Evolutionary conservation across 352 stramenopile species (phyloP).

Genomic region (Pythium diclinum): DNA sequence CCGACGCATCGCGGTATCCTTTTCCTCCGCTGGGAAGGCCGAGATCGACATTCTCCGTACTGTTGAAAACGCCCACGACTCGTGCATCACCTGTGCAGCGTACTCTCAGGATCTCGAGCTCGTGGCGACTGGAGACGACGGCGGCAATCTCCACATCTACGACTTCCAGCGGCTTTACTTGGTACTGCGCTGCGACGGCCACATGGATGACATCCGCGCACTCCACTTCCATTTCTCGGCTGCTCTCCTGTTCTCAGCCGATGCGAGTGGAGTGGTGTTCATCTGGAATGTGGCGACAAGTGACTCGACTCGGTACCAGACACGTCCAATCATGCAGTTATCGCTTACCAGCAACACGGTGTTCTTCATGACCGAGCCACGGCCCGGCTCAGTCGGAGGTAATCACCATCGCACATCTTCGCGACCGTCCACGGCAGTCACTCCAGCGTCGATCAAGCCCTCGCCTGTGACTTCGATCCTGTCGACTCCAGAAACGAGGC

Average conservation of each 20-base stretch:
- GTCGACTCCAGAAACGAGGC: conserved; percentile 19
- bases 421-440: neutral
- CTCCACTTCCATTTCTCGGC: conserved; percentile 46
- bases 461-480: conserved; percentile 31
- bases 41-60: conserved; percentile 58
- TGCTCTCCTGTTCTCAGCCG: conserved; percentile 44
- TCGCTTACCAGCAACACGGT: neutral
- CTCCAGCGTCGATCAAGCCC: neutral
- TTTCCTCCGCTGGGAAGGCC: conserved; percentile 41
- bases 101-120: conserved; percentile 42
- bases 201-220: conserved; percentile 45
- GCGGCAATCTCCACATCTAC: conserved; percentile 56
- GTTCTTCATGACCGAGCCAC: conserved; percentile 1
- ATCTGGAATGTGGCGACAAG: conserved; percentile 40
- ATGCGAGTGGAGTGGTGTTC: conserved; percentile 38
- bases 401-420: neutral
- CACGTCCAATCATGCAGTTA: conserved; percentile 33
- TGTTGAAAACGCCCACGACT: conserved; percentile 61
- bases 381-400: neutral
- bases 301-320: conserved; percentile 20
- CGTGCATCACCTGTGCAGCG: conserved; percentile 50
- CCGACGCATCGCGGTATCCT: conserved; percentile 50
- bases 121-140: conserved; percentile 56
- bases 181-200: conserved; percentile 46
- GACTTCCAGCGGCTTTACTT: conserved; percentile 61